Evolutionary conservation across 1,284 basidiomycete genomes (phyloP).

Genomic region (Naganishia albida): DNA sequence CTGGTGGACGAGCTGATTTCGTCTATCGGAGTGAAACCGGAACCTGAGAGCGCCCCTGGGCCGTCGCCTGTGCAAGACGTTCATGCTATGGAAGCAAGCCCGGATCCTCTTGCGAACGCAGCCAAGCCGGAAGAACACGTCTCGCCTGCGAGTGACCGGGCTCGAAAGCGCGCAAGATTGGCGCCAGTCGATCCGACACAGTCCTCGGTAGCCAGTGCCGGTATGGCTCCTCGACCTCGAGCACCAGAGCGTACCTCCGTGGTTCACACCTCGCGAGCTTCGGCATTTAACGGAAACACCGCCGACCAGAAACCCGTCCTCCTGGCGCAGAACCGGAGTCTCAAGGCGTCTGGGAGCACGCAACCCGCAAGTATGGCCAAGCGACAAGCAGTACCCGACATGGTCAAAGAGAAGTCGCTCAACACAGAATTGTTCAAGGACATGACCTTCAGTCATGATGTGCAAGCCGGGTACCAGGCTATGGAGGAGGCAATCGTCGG

Average conservation of each 20-base stretch:
- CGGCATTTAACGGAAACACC: conserved; percentile 22
- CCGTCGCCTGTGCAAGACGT: not conserved
- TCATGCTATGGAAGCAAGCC: not conserved
- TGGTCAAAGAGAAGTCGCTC: conserved; percentile 20
- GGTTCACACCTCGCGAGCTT: conserved; percentile 29
- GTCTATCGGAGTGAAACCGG: conserved; percentile 10
- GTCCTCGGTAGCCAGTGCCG: conserved; percentile 8
- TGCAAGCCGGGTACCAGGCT: conserved; percentile 41
- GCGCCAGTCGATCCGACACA: conserved; percentile 7
- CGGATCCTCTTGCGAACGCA: not conserved
- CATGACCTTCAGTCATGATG: conserved; percentile 44
- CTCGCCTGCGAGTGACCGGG: not conserved
- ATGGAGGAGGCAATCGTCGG: conserved; percentile 43
- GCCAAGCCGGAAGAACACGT: not conserved
- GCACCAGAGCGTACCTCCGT: conserved; percentile 18
- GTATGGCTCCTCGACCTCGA: conserved; percentile 12
- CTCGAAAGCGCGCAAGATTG: conserved; percentile 21
- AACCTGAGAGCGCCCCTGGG: not conserved
- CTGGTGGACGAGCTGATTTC: conserved; percentile 22
- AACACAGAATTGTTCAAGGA: conserved; percentile 42
- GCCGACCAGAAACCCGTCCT: not conserved
- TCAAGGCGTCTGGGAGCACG: not conserved
- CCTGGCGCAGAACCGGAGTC: conserved; percentile 16
- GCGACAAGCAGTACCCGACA: conserved; percentile 15
- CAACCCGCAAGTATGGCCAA: conserved; percentile 10